Evolutionary conservation across 129 eudicot species (phyloP), one percentile per base, ranked within the genome.

Genomic region (Arctium lappa): DNA sequence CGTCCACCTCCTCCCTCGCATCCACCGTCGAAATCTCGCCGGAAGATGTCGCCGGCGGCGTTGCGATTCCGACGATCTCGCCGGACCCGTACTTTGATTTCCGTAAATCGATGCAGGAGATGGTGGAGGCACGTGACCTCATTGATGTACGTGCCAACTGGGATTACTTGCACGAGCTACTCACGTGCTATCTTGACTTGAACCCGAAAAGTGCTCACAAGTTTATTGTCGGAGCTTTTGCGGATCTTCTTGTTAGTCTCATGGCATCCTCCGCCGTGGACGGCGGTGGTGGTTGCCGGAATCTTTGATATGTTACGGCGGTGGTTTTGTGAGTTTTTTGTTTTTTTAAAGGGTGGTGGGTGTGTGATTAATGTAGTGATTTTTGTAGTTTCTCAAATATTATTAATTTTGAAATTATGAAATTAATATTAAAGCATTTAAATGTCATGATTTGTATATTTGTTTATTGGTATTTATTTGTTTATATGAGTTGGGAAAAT

Each of bases 71-170:
- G 36, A 93, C 97, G 12, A 81, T 90, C 80, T 96, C 99, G 33
- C 95, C 94, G 76, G 99, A 96, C 87, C 98, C 98, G 6, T 96
- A 74, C 80, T 48, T 69, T 34, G 99, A 96, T 81, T 96, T 96
- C 85, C 89, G 98, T 74, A 87, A 88, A 76, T 96, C 99, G 34
- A 96, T 96, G 99, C 97, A 96, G 82, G 98, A 96, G 77, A 96
- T 96, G 99, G 98, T 96, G 94, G 98, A 93, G 82, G 90, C 98
- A 81, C 95, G 97, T 89, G 95, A 82, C 53, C 69, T 89, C 16
- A 75, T 62, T 22, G 97, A 91, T 81, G 90, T 90, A 13, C 80
- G 89, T 27, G 90, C 87, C 44, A 85, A 86, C 11, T 93, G 98
- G 97, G 97, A 91, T 31, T 91, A 90, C 65, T 84, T 95, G 86